Evolutionary conservation across 371 early-diverging fungal genomes (phyloP).

Genomic region (Capillidium heterosporum): DNA sequence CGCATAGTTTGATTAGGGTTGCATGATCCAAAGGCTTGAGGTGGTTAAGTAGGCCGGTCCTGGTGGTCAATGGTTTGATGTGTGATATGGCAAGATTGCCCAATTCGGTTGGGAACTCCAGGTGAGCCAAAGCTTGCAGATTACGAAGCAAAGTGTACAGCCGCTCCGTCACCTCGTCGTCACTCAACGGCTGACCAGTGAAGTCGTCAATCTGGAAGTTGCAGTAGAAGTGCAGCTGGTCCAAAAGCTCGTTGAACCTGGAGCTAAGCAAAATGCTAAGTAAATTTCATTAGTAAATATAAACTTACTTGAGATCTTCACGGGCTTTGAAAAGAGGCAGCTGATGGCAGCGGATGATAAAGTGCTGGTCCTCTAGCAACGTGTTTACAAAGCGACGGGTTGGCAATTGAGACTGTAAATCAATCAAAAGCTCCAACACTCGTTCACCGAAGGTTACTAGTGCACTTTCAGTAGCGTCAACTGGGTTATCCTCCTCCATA

Average conservation of each 20-base stretch:
- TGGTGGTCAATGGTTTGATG: constrained; percentile 36
- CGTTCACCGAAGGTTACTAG: constrained; percentile 32
- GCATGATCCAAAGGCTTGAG: constrained; percentile 26
- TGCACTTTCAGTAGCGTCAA: constrained; percentile 10
- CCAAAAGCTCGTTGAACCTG: constrained; percentile 36
- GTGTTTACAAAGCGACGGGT: constrained; percentile 76
- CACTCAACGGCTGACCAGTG: constrained; percentile 54
- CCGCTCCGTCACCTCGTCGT: constrained; percentile 34
- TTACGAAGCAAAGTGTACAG: constrained; percentile 34
- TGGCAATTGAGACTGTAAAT: constrained; percentile 68
- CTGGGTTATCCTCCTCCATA: background rate
- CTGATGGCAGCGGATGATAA: constrained; percentile 34
- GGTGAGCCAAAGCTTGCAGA: constrained; percentile 53
- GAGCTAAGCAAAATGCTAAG: constrained; percentile 5
- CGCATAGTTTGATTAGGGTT: constrained; percentile 29
- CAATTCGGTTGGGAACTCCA: constrained; percentile 37
- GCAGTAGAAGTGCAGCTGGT: constrained; percentile 39
- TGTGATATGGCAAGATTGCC: constrained; percentile 57
- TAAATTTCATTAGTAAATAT: background rate
- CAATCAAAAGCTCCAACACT: constrained; percentile 67
- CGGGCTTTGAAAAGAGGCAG: constrained; percentile 28
- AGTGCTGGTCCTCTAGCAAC: constrained; percentile 60
- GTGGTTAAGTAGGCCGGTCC: constrained; percentile 28
- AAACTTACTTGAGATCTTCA: background rate
- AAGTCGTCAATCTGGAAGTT: constrained; percentile 68